These are phyloP conservation scores for Prunus persica DNA, from an alignment of 306 rosid species.

Conservation along the genomic window DNA sequence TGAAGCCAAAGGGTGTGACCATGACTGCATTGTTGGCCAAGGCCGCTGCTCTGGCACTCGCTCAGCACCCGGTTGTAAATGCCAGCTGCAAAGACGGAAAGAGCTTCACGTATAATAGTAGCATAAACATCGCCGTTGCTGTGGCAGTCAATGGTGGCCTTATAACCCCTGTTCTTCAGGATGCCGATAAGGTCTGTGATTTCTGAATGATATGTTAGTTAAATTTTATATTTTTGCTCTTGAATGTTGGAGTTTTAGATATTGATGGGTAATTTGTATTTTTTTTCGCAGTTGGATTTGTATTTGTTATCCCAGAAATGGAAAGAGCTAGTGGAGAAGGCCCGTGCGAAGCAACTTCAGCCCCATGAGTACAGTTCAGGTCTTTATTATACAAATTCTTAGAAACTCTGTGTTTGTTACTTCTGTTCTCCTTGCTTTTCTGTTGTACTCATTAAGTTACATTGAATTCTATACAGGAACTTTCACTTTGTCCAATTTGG, in stretches of 20 bases:
- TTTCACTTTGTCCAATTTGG: conserved; percentile 90
- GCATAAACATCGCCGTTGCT: conserved; percentile 74
- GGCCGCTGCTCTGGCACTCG: conserved; percentile 81
- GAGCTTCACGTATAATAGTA: conserved; percentile 59
- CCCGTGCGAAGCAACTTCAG: conserved; percentile 87
- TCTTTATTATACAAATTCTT: conserved; percentile 11
- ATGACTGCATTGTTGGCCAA: conserved; percentile 90
- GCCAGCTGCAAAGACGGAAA: conserved; percentile 79
- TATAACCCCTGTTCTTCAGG: conserved; percentile 88
- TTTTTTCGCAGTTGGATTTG: conserved; percentile 72
- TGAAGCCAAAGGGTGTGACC: conserved; percentile 91
- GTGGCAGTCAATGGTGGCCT: conserved; percentile 84
- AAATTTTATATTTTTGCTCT: background rate
- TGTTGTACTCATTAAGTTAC: conserved; percentile 9
- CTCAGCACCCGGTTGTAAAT: conserved; percentile 78
- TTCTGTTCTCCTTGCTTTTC: conserved; percentile 1
- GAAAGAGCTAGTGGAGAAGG: conserved; percentile 86
- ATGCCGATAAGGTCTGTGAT: conserved; percentile 75
- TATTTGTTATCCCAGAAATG: conserved; percentile 83
- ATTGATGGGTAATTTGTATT: conserved; percentile 9
- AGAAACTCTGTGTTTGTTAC: conserved; percentile 1
- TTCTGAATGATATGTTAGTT: background rate
- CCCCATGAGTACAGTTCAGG: conserved; percentile 91
- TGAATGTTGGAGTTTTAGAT: background rate
- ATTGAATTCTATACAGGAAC: conserved; percentile 51